Conservation (phyloP, 148 eudicot species). For the Amaranthus hypochondriacus region DNA sequence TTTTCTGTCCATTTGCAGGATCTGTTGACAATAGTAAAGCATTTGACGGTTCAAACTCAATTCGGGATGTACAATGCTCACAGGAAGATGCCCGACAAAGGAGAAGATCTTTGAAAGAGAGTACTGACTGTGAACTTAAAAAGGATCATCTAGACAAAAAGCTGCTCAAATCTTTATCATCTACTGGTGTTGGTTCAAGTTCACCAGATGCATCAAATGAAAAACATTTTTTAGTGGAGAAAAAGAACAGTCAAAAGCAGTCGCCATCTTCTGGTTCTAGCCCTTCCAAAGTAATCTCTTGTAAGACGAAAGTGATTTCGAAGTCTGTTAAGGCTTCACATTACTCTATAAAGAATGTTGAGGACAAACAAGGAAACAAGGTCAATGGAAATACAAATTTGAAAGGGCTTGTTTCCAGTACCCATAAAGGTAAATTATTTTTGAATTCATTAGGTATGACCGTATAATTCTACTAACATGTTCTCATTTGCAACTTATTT, state of each 20-base stretch:
- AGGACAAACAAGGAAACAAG: not conserved
- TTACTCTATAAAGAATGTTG: slow-evolving; percentile 2
- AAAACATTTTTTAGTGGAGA: no score
- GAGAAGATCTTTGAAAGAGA: slow-evolving; percentile 16
- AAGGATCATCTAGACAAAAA: slow-evolving; percentile 18
- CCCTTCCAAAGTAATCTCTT: no score
- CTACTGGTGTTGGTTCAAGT: no score
- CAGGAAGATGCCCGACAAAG: not conserved
- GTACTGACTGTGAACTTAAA: slow-evolving; percentile 10
- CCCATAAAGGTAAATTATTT: slow-evolving; percentile 11
- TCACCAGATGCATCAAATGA: no score
- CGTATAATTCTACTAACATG: not conserved
- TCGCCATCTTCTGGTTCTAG: no score
- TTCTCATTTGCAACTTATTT: not conserved
- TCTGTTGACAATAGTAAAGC: not conserved
- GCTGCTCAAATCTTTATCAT: slow-evolving; percentile 6
- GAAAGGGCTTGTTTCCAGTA: not conserved
- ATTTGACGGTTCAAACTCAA: slow-evolving; percentile 16
- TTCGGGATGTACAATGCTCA: slow-evolving; percentile 11
- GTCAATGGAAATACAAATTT: slow-evolving; percentile 10
- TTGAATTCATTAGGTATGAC: slow-evolving; percentile 22
- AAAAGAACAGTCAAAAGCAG: no score
- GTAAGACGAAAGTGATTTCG: not conserved
- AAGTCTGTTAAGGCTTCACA: not conserved
- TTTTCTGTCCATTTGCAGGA: slow-evolving; percentile 25